These are phyloP conservation scores for Gynandropsis gynandra DNA, from an alignment of 345 rosid species.

Conservation along the genomic window DNA sequence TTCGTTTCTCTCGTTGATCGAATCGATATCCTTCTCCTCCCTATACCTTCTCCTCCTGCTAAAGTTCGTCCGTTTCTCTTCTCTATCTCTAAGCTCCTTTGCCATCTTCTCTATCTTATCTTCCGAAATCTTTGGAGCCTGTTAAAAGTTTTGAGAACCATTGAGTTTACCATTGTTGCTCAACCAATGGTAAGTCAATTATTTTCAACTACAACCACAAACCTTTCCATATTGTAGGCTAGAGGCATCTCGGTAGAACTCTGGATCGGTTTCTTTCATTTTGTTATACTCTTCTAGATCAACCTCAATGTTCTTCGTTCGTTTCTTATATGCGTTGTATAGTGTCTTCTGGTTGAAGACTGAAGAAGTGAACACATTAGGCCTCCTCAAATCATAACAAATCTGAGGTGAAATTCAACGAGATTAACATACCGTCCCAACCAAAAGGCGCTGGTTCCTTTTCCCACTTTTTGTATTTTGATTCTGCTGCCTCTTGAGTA, in stretches of 20 bases:
- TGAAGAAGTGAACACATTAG: slow-evolving; percentile 29
- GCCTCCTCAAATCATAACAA: background rate
- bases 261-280: slow-evolving; percentile 97
- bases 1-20: slow-evolving; percentile 96
- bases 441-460: slow-evolving; percentile 94
- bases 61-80: slow-evolving; percentile 64
- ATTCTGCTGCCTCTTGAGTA: slow-evolving; percentile 84
- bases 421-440: slow-evolving; percentile 80
- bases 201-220: too few relatives aligned
- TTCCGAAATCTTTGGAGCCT: slow-evolving; percentile 63
- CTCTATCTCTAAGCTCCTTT: slow-evolving; percentile 71
- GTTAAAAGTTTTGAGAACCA: slow-evolving; percentile 72
- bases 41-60: slow-evolving; percentile 86
- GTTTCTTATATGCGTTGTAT: slow-evolving; percentile 83
- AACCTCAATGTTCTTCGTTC: slow-evolving; percentile 65
- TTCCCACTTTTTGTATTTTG: slow-evolving; percentile 93
- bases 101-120: slow-evolving; percentile 89
- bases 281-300: slow-evolving; percentile 79
- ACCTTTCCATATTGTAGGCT: slow-evolving; percentile 95
- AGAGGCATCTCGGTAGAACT: slow-evolving; percentile 92
- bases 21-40: slow-evolving; percentile 93
- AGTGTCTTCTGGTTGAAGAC: slow-evolving; percentile 87
- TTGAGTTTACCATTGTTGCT: slow-evolving; percentile 1
- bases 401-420: background rate
- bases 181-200: too few relatives aligned